phyloP scores from a whole-genome alignment of 345 rosid genomes.

The Bruguiera sexangula region DNA sequence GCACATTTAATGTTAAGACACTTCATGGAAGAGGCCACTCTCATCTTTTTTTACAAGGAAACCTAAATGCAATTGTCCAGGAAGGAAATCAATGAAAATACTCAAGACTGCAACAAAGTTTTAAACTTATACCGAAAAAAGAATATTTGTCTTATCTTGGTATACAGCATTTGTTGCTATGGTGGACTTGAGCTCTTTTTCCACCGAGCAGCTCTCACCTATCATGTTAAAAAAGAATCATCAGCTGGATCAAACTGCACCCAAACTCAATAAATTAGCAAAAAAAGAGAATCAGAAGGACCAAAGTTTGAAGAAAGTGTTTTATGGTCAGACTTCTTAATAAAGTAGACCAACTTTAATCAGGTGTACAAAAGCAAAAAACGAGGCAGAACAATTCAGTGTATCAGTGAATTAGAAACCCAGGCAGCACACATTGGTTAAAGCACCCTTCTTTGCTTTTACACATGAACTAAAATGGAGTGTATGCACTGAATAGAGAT shows the following conservation, averaged over 20 bases:
- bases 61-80: neutral
- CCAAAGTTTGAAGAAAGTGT: conserved; percentile 2
- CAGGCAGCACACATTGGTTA: neutral
- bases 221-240: conserved; percentile 28
- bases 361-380: neutral
- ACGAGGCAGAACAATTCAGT: neutral
- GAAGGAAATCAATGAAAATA: neutral
- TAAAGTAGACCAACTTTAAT: neutral
- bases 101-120: conserved; percentile 1
- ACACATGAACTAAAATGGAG: neutral
- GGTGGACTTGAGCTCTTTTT: conserved; percentile 67
- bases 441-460: neutral
- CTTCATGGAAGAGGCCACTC: neutral
- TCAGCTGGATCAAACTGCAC: conserved; percentile 8
- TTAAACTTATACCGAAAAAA: conserved; percentile 69
- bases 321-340: neutral
- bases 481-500: neutral
- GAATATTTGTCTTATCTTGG: conserved; percentile 97
- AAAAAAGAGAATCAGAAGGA: conserved; percentile 10
- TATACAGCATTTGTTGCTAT: conserved; percentile 86
- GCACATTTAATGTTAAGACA: neutral
- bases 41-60: neutral
- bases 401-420: neutral
- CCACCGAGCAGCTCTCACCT: conserved; percentile 99
- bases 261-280: conserved; percentile 3